Evolutionary conservation across 2,329 filamentous ascomycete genomes (phyloP).

Genomic region (Ceratocystis eucalypticola): DNA sequence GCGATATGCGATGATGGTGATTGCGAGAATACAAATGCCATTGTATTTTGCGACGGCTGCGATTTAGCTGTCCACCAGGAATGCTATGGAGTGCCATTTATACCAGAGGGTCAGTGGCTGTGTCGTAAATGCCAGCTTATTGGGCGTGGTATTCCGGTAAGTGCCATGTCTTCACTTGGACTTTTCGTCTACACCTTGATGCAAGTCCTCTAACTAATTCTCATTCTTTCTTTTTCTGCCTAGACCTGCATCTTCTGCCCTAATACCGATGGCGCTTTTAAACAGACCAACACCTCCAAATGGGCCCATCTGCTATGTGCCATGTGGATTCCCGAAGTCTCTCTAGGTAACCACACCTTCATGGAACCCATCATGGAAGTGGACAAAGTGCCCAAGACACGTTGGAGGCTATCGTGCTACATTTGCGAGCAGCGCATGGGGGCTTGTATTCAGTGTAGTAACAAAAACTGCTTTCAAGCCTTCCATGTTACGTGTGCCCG

Average conservation of each 20-base stretch:
- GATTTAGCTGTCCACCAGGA: constrained; percentile 96
- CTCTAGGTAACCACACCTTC: constrained; percentile 86
- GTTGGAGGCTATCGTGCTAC: constrained; percentile 91
- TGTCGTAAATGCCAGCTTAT: constrained; percentile 95
- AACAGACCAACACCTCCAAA: constrained; percentile 89
- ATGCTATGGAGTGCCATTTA: constrained; percentile 97
- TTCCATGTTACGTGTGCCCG: constrained; percentile 96
- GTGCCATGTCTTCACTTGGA: constrained; percentile 26
- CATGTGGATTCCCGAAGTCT: constrained; percentile 97
- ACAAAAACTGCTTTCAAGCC: constrained; percentile 91
- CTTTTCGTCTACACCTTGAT: background rate
- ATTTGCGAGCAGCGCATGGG: constrained; percentile 97
- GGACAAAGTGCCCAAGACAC: constrained; percentile 86
- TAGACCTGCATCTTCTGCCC: constrained; percentile 96
- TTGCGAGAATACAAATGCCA: constrained; percentile 97
- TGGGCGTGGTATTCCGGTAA: constrained; percentile 70
- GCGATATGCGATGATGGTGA: constrained; percentile 98
- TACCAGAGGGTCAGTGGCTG: constrained; percentile 95
- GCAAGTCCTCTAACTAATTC: constrained; percentile 5
- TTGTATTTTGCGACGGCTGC: constrained; percentile 97
- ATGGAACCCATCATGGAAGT: constrained; percentile 98
- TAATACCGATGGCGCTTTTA: constrained; percentile 94
- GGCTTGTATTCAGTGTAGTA: constrained; percentile 93
- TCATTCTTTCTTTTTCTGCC: background rate
- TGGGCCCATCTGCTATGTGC: constrained; percentile 95